Evolutionary conservation across 2,329 filamentous ascomycete genomes (phyloP), one percentile per base, ranked within the genome.

Genomic region (Cladophialophora carrionii): DNA sequence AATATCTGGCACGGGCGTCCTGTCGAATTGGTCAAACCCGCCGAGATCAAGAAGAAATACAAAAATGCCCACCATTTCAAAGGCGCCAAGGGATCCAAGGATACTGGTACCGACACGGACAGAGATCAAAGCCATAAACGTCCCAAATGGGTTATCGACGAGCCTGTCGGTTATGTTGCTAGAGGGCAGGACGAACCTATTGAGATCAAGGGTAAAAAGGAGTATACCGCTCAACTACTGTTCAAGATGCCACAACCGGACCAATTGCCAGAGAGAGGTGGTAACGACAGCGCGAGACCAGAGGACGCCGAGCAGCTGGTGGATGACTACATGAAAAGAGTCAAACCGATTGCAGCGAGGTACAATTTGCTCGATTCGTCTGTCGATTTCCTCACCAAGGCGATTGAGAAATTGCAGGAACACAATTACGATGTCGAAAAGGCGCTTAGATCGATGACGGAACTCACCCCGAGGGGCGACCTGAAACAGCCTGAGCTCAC

Each of bases 71-170:
- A 80, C 58, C 85, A 88, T 64, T 92, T 92, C 75, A 93, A 91
- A 73, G 89, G 92, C 65, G 81, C 84, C 43, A 95, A 93, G 72
- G 78, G 89, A 52, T 87, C 89, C 29, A 96, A 95, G 76, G 93
- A 96, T 71, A 87, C 88, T 0, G 81, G 90, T 61, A 90, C 91
- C 41, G 94, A 97, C 77, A 89, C 89, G 7, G 92, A 97, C 70
- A 93, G 90, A 71, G 83, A 87, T 48, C 87, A 88, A 70, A 88
- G 88, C 66, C 91, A 92, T 62, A 91, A 89, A 69, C 88, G 93
- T 22, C 94, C 94, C 0, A 95, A 93, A 77, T 97, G 92, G 92
- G 85, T 98, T 34, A 88, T 96, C 80, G 95, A 98, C 72, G 91
- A 95, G 75, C 95, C 95, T 0, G 79, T 86, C 3, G 95, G 95